Evolutionary conservation across 1,284 basidiomycete genomes (phyloP).

Genomic region (Ceratobasidium sp.): DNA sequence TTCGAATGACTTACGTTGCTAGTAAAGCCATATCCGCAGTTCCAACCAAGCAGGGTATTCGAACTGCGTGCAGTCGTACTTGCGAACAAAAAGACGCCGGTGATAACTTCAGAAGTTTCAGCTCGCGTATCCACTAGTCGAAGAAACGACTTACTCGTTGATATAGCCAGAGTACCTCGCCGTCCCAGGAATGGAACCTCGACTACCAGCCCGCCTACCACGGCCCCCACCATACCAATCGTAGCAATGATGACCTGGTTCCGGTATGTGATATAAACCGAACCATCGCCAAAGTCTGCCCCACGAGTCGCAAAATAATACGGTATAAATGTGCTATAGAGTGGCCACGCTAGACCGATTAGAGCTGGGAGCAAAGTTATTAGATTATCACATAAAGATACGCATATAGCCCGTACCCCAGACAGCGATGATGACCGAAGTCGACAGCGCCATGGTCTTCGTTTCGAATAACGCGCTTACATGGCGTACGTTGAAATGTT

Average conservation of each 20-base stretch:
- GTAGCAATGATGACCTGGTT: slow-evolving; percentile 79
- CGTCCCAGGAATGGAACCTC: slow-evolving; percentile 72
- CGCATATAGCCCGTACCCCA: slow-evolving; percentile 65
- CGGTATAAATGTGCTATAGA: slow-evolving; percentile 79
- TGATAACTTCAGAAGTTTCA: slow-evolving; percentile 64
- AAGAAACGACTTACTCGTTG: slow-evolving; percentile 61
- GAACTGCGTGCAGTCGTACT: slow-evolving; percentile 76
- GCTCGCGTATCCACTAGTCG: background rate
- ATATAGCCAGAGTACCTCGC: slow-evolving; percentile 73
- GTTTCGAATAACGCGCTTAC: too few species aligned
- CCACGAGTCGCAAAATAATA: slow-evolving; percentile 72
- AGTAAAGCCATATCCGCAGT: slow-evolving; percentile 75
- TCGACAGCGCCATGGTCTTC: slow-evolving; percentile 52
- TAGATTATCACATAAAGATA: background rate
- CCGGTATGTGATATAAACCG: slow-evolving; percentile 74
- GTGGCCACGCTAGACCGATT: slow-evolving; percentile 80
- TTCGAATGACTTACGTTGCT: slow-evolving; percentile 66
- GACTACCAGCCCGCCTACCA: slow-evolving; percentile 71
- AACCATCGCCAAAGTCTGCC: slow-evolving; percentile 73
- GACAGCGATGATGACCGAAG: slow-evolving; percentile 69
- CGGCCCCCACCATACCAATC: slow-evolving; percentile 76
- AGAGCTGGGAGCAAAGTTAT: slow-evolving; percentile 62
- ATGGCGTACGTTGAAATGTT: too few species aligned
- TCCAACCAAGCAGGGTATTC: slow-evolving; percentile 77
- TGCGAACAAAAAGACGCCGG: slow-evolving; percentile 77